Evolutionary conservation across 208 protist species (phyloP), one percentile per base, ranked within the genome.

Genomic region (Spongospora subterranea): DNA sequence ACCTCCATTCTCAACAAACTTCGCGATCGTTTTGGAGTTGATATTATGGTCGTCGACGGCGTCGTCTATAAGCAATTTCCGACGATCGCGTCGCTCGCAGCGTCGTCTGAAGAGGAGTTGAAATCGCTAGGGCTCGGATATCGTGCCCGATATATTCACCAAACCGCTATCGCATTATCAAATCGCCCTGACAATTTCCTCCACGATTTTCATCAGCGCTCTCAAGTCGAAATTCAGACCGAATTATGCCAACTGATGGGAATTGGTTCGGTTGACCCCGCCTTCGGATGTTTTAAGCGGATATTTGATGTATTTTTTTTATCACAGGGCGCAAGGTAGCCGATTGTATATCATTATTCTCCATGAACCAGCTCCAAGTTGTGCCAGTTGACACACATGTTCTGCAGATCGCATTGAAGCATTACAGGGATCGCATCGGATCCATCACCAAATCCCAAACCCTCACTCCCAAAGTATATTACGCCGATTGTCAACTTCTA

Each of bases 301-400:
- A 60, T 60, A 24, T 24, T 60, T 60, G 50, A 6, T 60, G 50
- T 24, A 24, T 24, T 60, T 29, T 29, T 29, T 24, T 29, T 60
- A 29, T 60, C 50, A 60, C 24, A 60, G 91, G 91, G 1, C 77
- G 54, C 0, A 92, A 92, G 66, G 91, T 92, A 0, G 91, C 91
- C 13, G 91, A 92, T 65, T 92, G 91, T 45, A 82, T 92, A 35
- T 71, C 91, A 1, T 65, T 92, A 45, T 92, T 92, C 91, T 77
- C 45, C n/a, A 46, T 92, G 43, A 82, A 92, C 53, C 77, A 90
- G 46, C 35, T 0, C 0, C 39, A 0, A 0, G 40, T 32, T 0
- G 43, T 90, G 11, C 82, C 77, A 0, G 91, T 92, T 32, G 91
- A 92, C 77, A 71, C 45, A 45, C 91, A 92, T 38, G 77, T 92